Conservation (phyloP, 495 filamentous ascomycete species). For the Lophium mytilinum region DNA sequence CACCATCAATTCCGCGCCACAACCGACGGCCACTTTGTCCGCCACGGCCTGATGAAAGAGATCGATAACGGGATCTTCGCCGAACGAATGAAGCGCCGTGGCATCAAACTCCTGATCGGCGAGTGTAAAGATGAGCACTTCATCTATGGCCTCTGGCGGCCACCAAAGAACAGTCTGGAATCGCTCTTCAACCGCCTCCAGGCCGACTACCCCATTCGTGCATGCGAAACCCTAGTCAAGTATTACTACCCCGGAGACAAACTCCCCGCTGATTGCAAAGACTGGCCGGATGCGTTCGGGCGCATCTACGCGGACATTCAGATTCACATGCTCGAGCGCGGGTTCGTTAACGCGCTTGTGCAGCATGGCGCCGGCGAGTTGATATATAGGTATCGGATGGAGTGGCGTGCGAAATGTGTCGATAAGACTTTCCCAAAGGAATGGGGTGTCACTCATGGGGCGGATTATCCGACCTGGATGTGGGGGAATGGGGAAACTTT, state of each 20-base stretch:
- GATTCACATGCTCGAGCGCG: conserved; percentile 36
- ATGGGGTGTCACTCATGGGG: conserved; percentile 52
- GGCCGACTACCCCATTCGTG: conserved; percentile 44
- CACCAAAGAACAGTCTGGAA: conserved; percentile 29
- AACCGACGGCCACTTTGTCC: conserved; percentile 45
- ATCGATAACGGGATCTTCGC: conserved; percentile 46
- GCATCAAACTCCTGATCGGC: conserved; percentile 45
- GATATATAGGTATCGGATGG: conserved; percentile 44
- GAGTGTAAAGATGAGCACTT: conserved; percentile 49
- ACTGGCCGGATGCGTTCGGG: conserved; percentile 48
- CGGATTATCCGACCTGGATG: conserved; percentile 51
- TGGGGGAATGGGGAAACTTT: conserved; percentile 45
- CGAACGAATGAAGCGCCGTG: conserved; percentile 33
- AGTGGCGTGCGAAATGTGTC: conserved; percentile 42
- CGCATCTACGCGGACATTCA: conserved; percentile 52
- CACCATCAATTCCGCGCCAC: conserved; percentile 49
- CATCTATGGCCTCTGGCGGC: conserved; percentile 41
- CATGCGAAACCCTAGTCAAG: conserved; percentile 37
- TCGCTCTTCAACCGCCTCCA: conserved; percentile 39
- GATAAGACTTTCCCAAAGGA: conserved; percentile 36
- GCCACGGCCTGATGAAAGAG: conserved; percentile 35
- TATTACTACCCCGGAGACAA: conserved; percentile 39
- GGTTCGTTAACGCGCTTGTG: conserved; percentile 25
- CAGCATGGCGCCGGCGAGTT: conserved; percentile 27
- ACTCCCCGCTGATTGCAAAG: conserved; percentile 32